Evolutionary conservation across 2,329 filamentous ascomycete genomes (phyloP), one percentile per base, ranked within the genome.

Genomic region (Botrytis fragariae): DNA sequence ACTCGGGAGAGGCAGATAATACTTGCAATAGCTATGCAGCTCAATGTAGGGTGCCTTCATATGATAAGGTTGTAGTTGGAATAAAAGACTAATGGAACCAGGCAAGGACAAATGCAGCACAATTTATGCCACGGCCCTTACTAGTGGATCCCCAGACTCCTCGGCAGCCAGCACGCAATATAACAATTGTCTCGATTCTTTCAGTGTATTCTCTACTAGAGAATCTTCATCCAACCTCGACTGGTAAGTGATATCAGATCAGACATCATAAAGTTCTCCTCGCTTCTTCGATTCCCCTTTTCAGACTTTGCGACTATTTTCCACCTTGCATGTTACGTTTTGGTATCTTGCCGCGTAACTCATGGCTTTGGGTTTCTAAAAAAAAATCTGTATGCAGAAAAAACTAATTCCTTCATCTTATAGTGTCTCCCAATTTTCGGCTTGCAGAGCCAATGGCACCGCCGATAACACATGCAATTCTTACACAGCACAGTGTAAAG

Each of bases 41-140:
- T n/a, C 74, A 74, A 57, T 74, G 64, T 68, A 68, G 16, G 64
- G 20, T 12, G 1, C 6, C 10, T 18, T 32, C 8, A 14, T 57
- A 5, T 16, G 51, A 29, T n/a, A n/a, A n/a, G 32, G 1, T 57
- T 18, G 51, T 29, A 14, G 16, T n/a, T 22, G 10, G 25, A 68
- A 22, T 9, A 25, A 16, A 42, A 20, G 22, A 68, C 48, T 68
- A 20, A 68, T 48, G 16, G 54, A 9, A 16, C 8, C 25, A 68
- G 64, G 74, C 68, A 75, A 75, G 65, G 74, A 75, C 62, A 75
- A 75, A 64, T 75, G 74, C 32, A 74, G 72, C 42, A 75, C 74
- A 18, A 75, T 75, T 22, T 75, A 75, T 32, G 72, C 68, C 20
- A 75, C 74, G 18, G 73, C 72, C 25, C 60, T 75, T 8, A 74